Percentiles rank a stretch among this genome's conserved stretches.
Conservation (phyloP, 148 eudicot genomes). For the Pharnaceum exiguum region DNA sequence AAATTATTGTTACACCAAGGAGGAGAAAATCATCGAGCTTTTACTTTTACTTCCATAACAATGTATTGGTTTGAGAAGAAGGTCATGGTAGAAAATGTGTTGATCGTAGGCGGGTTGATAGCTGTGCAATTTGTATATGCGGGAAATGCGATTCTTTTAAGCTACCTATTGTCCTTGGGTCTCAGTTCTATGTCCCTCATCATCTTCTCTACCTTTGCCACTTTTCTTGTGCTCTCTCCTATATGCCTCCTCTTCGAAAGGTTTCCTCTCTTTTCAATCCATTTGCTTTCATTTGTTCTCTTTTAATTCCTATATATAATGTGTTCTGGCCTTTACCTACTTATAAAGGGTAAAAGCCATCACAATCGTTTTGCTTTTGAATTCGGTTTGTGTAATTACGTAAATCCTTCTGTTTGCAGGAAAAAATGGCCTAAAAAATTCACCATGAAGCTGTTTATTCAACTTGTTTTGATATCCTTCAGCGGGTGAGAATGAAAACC, state of each 20-base stretch:
- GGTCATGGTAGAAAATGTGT: constrained; percentile 35
- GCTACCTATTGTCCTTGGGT: constrained; percentile 53
- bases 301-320: not conserved
- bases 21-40: too few species aligned
- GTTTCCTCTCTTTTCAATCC: constrained; percentile 10
- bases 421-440: constrained; percentile 52
- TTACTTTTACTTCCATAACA: too few species aligned
- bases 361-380: not conserved
- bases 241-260: constrained; percentile 48
- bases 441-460: constrained; percentile 36
- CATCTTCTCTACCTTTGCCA: constrained; percentile 45
- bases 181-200: constrained; percentile 47
- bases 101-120: constrained; percentile 47
- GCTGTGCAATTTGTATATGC: constrained; percentile 56
- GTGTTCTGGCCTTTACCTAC: too few species aligned
- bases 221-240: constrained; percentile 61
- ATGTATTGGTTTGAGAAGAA: constrained; percentile 12
- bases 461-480: constrained; percentile 57
- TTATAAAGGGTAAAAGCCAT: too few species aligned
- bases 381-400: not conserved
- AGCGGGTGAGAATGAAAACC: constrained; percentile 58
- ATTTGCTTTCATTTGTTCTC: too few species aligned
- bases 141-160: constrained; percentile 42
- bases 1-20: too few species aligned
- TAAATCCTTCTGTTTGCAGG: constrained; percentile 35